phyloP scores from a whole-genome alignment of 2,329 filamentous ascomycete species.

The Ambrosiella beaveri region DNA sequence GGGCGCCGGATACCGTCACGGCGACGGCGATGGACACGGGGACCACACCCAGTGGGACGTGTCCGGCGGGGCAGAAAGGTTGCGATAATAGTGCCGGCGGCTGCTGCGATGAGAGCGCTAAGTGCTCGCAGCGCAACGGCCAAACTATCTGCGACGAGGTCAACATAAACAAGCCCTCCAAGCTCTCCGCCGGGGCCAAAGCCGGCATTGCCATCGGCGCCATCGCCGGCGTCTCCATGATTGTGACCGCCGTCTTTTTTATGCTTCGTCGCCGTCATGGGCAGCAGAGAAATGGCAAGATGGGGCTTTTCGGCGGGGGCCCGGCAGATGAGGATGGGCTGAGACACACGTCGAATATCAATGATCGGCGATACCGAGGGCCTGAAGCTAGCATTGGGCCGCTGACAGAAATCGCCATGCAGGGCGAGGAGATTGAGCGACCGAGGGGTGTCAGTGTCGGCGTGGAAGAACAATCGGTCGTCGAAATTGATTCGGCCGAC shows the following conservation, averaged over 20 bases:
- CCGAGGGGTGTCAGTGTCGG: constrained; percentile 12
- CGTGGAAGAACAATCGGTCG: constrained; percentile 17
- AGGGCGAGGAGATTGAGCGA: not conserved
- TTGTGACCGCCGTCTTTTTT: constrained; percentile 20
- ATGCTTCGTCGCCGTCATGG: constrained; percentile 16
- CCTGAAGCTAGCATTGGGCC: constrained; percentile 29
- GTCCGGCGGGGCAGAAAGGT: constrained; percentile 27
- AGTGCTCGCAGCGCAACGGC: constrained; percentile 23
- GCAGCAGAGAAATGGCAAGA: not conserved
- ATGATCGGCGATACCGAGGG: constrained; percentile 17
- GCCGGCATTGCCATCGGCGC: constrained; percentile 40
- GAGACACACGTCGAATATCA: not conserved
- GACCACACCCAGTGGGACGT: constrained; percentile 15
- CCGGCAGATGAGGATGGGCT: too few species aligned
- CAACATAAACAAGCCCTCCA: constrained; percentile 12
- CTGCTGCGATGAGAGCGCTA: constrained; percentile 30
- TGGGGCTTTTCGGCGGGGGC: not conserved
- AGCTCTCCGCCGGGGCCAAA: constrained; percentile 31
- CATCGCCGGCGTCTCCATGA: constrained; percentile 26
- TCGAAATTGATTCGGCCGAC: constrained; percentile 16
- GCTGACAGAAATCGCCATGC: constrained; percentile 23
- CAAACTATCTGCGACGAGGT: constrained; percentile 25
- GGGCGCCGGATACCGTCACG: constrained; percentile 14
- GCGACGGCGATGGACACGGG: constrained; percentile 21
- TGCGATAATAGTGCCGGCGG: constrained; percentile 28